Percentiles rank a stretch among this genome's conserved stretches.
These are phyloP conservation scores for Clitoria ternatea DNA, from an alignment of 306 rosid genomes.

Conservation along the genomic window DNA sequence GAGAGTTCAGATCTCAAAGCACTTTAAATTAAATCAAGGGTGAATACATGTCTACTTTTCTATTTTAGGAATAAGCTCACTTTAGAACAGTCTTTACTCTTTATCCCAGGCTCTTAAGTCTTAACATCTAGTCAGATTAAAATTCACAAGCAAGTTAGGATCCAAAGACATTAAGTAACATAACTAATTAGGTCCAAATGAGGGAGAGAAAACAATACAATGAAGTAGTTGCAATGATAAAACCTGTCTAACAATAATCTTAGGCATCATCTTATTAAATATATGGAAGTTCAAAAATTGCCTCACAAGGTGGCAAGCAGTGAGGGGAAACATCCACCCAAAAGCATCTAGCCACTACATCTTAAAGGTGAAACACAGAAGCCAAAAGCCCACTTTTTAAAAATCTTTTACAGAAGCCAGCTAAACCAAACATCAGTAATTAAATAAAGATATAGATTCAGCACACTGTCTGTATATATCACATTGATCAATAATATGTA, in stretches of 20 bases:
- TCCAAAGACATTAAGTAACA: not conserved
- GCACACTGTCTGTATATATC: constrained; percentile 2
- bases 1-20: not conserved
- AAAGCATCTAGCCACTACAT: not conserved
- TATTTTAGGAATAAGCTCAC: not conserved
- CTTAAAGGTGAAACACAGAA: not conserved
- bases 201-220: not conserved
- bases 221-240: not conserved
- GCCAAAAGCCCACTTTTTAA: not conserved
- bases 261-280: not conserved
- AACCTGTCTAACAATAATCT: not conserved
- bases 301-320: not conserved
- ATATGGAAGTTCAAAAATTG: not conserved
- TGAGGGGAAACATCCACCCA: not conserved
- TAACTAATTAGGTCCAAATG: not conserved
- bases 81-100: not conserved
- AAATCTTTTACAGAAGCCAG: not conserved
- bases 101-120: not conserved
- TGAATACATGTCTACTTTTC: not conserved
- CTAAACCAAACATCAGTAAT: not conserved
- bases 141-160: constrained; percentile 1
- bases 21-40: not conserved
- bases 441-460: constrained; percentile 9
- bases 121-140: constrained; percentile 2
- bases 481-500: constrained; percentile 7